phyloP scores from a whole-genome alignment of 1,139 yeast species.

The Debaryomycetaceae sp. region DNA sequence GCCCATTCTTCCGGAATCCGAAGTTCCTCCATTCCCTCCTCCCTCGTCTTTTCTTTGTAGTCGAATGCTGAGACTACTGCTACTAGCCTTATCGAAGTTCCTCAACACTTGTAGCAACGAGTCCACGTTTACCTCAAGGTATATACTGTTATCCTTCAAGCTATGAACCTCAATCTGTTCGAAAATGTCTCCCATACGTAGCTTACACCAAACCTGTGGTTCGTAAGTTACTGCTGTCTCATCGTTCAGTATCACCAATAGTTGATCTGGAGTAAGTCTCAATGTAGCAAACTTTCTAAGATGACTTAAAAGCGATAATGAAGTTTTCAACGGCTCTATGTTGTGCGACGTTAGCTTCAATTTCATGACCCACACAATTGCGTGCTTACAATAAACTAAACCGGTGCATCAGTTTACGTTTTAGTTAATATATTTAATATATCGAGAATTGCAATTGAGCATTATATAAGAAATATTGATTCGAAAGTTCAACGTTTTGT shows the following conservation, averaged over 20 bases:
- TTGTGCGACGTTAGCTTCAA: slow-evolving; percentile 30
- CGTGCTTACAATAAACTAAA: neutral
- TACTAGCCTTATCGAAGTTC: slow-evolving; percentile 51
- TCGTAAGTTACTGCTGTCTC: slow-evolving; percentile 39
- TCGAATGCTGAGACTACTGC: slow-evolving; percentile 49
- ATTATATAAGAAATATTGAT: too few species aligned
- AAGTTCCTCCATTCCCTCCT: slow-evolving; percentile 22
- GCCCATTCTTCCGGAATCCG: slow-evolving; percentile 40
- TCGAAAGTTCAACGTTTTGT: too few species aligned
- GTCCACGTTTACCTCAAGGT: slow-evolving; percentile 55
- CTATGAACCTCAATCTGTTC: slow-evolving; percentile 47
- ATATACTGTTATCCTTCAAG: slow-evolving; percentile 45
- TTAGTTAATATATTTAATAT: neutral
- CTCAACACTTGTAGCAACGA: slow-evolving; percentile 50
- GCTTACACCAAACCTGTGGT: slow-evolving; percentile 63
- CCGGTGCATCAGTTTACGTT: neutral
- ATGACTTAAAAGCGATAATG: slow-evolving; percentile 29
- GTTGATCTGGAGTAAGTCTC: slow-evolving; percentile 44
- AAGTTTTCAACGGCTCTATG: slow-evolving; percentile 25
- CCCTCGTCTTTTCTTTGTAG: slow-evolving; percentile 45
- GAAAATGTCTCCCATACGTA: slow-evolving; percentile 42
- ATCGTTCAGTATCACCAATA: slow-evolving; percentile 48
- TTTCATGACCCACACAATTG: slow-evolving; percentile 20
- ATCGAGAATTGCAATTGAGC: neutral
- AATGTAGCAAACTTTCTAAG: slow-evolving; percentile 32